A percentile compares a stretch with the other conserved stretches of the same genome.
Conservation (phyloP, 1,284 basidiomycete species). For the Ceratobasidium sp. region DNA sequence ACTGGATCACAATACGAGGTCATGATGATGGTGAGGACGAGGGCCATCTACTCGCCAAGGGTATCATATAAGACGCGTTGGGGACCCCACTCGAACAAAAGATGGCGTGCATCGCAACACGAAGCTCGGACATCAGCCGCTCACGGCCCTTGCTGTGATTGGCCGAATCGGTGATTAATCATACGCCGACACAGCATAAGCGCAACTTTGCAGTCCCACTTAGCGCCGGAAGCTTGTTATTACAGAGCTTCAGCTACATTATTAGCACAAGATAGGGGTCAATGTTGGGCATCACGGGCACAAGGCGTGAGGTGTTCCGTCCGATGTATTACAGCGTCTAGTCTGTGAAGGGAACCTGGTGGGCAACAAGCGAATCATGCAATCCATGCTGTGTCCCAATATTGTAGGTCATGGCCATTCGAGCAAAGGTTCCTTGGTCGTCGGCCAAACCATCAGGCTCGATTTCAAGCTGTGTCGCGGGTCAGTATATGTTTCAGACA, state of each 20-base stretch:
- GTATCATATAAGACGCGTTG: background rate
- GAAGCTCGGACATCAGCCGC: background rate
- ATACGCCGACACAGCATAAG: conserved; percentile 21
- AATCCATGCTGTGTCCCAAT: conserved; percentile 85
- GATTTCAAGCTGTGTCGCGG: conserved; percentile 69
- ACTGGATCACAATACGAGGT: conserved; percentile 2
- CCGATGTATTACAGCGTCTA: background rate
- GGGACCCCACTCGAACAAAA: background rate
- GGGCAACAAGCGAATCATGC: conserved; percentile 57
- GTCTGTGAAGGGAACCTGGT: conserved; percentile 7
- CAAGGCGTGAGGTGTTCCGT: no score
- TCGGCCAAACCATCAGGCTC: conserved; percentile 62
- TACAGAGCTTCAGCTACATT: no score
- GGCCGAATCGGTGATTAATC: background rate
- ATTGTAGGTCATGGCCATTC: conserved; percentile 84
- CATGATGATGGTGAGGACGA: conserved; percentile 17
- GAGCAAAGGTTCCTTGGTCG: conserved; percentile 64
- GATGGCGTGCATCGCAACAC: background rate
- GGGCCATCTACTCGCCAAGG: background rate
- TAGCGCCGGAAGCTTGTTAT: background rate
- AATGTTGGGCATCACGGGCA: no score
- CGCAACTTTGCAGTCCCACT: conserved; percentile 10
- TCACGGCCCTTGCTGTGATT: conserved; percentile 21
- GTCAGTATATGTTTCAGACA: background rate
- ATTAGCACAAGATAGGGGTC: no score